Evolutionary conservation across 495 filamentous ascomycete genomes (phyloP), one percentile per base, ranked within the genome.

Genomic region (Aspergillus panamensis): DNA sequence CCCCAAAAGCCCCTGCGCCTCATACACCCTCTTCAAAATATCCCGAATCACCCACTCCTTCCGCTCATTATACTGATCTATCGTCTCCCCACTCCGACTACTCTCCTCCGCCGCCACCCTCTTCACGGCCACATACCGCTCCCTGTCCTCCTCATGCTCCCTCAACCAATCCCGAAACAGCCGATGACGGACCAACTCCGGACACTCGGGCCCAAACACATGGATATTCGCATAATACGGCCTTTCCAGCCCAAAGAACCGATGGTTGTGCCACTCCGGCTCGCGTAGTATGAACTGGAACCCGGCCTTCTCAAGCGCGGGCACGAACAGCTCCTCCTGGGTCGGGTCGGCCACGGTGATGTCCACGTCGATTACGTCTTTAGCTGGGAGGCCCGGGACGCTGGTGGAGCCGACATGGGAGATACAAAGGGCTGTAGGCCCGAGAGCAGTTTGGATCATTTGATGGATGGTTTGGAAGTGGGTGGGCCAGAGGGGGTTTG

Each of bases 331-430:
- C 30, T 44, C 66, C 57, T 81, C 77, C 29, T 68, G 68, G 30
- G 43, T 60, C 21, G 67, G 47, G 56, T 77, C 73, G 10, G 52
- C 55, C 17, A 81, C 59, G 21, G 73, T 62, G n/a, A 82, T 62
- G 58, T 82, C 79, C 30, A 82, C 63, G 53, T 82, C 79, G 30
- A 82, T 73, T 29, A 80, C 58, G 52, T 70, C 70, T 59, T 82
- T 82, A 25, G 79, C 78, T 3, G 73, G 62, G 4, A 82, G 69
- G 21, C 65, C 70, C 8, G 78, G 73, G 52, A 82, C 76, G 29
- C 75, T 77, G 35, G 80, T 82, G n/a, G 73, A 77, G 29, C 80
- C 80, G 50, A 74, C 68, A 57, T 82, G 80, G 14, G 58, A 30
- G 57, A 77, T 63, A 42, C 53, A 58, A 32, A 77, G 17, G 19